Evolutionary conservation across 1,284 basidiomycete genomes (phyloP).

Genomic region (Limonomyces culmigenus): DNA sequence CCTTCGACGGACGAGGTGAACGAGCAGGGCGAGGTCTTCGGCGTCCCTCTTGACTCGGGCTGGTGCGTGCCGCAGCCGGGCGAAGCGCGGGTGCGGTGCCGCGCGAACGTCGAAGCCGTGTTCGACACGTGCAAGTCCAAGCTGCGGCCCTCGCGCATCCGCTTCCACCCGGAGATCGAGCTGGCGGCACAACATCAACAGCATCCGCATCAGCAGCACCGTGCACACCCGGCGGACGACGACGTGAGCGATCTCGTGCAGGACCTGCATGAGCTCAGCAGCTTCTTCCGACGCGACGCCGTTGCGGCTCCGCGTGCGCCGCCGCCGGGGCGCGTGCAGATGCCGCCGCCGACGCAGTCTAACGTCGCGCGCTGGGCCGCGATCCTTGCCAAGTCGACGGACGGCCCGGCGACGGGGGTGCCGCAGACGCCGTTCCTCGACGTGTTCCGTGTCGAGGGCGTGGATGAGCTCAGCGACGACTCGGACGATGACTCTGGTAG

Average conservation of each 20-base stretch:
- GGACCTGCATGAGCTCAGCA: conserved; percentile 72
- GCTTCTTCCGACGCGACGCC: conserved; percentile 78
- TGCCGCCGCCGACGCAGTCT: conserved; percentile 31
- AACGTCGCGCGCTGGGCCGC: conserved; percentile 64
- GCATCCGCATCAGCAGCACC: too few species aligned
- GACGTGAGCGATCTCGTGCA: conserved; percentile 56
- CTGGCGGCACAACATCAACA: conserved; percentile 14
- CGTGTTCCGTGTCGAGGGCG: conserved; percentile 43
- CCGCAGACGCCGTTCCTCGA: conserved; percentile 68
- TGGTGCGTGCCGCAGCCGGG: conserved; percentile 70
- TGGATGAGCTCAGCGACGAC: conserved; percentile 21
- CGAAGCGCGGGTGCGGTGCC: conserved; percentile 42
- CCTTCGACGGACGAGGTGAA: conserved; percentile 18
- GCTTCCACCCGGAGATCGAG: conserved; percentile 36
- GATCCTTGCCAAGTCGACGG: conserved; percentile 60
- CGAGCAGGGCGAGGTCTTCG: conserved; percentile 56
- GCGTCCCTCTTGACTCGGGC: conserved; percentile 64
- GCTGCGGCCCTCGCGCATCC: conserved; percentile 55
- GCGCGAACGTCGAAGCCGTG: conserved; percentile 66
- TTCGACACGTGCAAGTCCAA: conserved; percentile 70
- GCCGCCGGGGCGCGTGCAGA: conserved; percentile 8
- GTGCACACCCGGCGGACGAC: conserved; percentile 11
- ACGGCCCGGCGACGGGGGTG: conserved; percentile 25
- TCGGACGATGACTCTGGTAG: conserved; percentile 20
- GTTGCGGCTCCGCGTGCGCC: conserved; percentile 12